These are phyloP conservation scores for Eruca vesicaria DNA, from an alignment of 441 rosid species.

Conservation along the genomic window DNA sequence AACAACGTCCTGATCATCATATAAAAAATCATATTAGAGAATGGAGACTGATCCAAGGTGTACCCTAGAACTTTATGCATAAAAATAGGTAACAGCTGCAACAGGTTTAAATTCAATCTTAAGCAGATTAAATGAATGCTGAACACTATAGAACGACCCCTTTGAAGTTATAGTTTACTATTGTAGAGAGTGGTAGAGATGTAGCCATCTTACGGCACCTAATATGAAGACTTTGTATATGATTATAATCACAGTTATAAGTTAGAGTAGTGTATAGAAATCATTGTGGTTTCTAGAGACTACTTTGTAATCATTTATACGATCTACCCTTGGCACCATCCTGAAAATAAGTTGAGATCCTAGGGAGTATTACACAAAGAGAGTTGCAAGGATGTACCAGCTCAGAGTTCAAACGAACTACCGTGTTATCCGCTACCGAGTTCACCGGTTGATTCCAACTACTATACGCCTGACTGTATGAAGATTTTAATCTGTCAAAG, in stretches of 20 bases:
- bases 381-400: conserved; percentile 39
- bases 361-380: neutral
- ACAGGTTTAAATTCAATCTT: neutral
- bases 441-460: conserved; percentile 36
- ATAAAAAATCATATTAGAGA: conserved; percentile 18
- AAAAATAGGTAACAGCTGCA: conserved; percentile 1
- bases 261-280: no score
- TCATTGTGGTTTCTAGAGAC: no score
- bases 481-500: conserved; percentile 46
- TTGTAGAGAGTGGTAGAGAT: neutral
- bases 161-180: neutral
- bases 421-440: conserved; percentile 32
- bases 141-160: neutral
- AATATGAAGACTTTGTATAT: no score
- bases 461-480: conserved; percentile 49
- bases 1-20: conserved; percentile 34
- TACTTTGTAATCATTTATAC: neutral
- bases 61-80: neutral
- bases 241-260: no score
- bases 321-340: neutral
- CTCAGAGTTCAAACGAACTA: conserved; percentile 37
- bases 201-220: neutral
- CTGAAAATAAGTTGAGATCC: neutral
- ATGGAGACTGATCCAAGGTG: conserved; percentile 1
- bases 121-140: neutral